Percentiles rank a stretch among this genome's conserved stretches.
These are phyloP conservation scores for Wickerhamomyces bovis DNA, from an alignment of 805 yeast genomes.

Conservation along the genomic window DNA sequence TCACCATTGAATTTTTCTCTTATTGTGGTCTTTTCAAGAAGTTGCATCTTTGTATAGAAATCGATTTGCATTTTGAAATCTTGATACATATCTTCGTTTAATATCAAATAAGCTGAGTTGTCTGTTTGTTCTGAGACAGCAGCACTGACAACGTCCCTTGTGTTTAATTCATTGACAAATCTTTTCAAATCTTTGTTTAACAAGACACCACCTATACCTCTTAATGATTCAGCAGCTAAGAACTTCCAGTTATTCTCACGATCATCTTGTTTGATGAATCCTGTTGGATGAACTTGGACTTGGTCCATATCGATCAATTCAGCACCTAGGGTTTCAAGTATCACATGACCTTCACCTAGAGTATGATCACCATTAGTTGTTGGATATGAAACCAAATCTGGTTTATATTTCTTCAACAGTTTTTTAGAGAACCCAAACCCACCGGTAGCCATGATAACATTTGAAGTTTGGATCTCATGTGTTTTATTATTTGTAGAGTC, in stretches of 20 bases:
- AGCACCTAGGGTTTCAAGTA: constrained; percentile 43
- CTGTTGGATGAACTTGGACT: constrained; percentile 59
- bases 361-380: constrained; percentile 53
- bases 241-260: constrained; percentile 41
- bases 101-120: constrained; percentile 29
- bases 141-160: constrained; percentile 47
- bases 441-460: constrained; percentile 52
- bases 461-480: constrained; percentile 21
- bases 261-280: constrained; percentile 42
- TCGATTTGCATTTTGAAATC: constrained; percentile 44
- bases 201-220: constrained; percentile 56
- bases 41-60: constrained; percentile 39
- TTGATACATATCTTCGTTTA: constrained; percentile 39
- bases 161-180: constrained; percentile 47
- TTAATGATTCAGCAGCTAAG: constrained; percentile 52
- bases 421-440: constrained; percentile 42
- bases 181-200: constrained; percentile 37
- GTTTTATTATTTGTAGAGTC: constrained; percentile 24
- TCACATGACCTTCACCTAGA: constrained; percentile 51
- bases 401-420: constrained; percentile 37
- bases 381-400: constrained; percentile 40
- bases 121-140: constrained; percentile 31
- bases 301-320: constrained; percentile 51
- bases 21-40: constrained; percentile 27
- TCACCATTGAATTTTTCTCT: constrained; percentile 25